A percentile compares a stretch with the other conserved stretches of the same genome.
Evolutionary conservation across 805 yeast genomes (phyloP).

Genomic region (Hanseniaspora lindneri): DNA sequence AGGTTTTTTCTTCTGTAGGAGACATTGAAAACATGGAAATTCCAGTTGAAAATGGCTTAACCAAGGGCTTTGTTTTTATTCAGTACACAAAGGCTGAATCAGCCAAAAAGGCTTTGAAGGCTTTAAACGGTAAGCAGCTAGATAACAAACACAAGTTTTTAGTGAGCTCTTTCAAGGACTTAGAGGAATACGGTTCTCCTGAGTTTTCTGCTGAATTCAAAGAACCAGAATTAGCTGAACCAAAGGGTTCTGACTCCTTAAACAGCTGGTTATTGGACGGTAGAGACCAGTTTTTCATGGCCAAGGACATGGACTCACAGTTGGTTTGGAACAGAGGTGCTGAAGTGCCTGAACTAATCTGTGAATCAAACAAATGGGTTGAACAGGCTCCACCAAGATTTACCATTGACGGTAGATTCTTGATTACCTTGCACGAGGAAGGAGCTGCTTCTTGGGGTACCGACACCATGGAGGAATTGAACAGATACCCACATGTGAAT

Average conservation of each 20-base stretch:
- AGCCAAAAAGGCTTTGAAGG: slow-evolving; percentile 69
- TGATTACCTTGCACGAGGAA: slow-evolving; percentile 80
- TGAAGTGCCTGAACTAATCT: slow-evolving; percentile 60
- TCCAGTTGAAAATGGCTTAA: slow-evolving; percentile 68
- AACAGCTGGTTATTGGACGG: slow-evolving; percentile 90
- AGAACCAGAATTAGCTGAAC: slow-evolving; percentile 64
- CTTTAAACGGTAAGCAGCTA: slow-evolving; percentile 76
- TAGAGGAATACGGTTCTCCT: slow-evolving; percentile 62
- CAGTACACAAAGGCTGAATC: slow-evolving; percentile 57
- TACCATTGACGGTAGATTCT: slow-evolving; percentile 85
- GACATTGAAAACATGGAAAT: slow-evolving; percentile 64
- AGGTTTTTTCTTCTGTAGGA: slow-evolving; percentile 68
- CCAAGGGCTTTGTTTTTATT: slow-evolving; percentile 78
- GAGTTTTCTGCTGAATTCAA: slow-evolving; percentile 51
- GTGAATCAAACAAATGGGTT: slow-evolving; percentile 81
- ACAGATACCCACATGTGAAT: slow-evolving; percentile 75
- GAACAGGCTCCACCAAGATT: slow-evolving; percentile 66
- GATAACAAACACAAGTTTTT: slow-evolving; percentile 85
- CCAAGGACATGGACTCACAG: slow-evolving; percentile 67
- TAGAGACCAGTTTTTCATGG: slow-evolving; percentile 81
- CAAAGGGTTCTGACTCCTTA: slow-evolving; percentile 67
- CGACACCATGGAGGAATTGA: slow-evolving; percentile 54
- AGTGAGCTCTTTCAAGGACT: slow-evolving; percentile 70
- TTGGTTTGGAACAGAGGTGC: slow-evolving; percentile 74
- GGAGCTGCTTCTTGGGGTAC: slow-evolving; percentile 98